Conservation (phyloP, 352 stramenopile species). For the Phytophthora cactorum region DNA sequence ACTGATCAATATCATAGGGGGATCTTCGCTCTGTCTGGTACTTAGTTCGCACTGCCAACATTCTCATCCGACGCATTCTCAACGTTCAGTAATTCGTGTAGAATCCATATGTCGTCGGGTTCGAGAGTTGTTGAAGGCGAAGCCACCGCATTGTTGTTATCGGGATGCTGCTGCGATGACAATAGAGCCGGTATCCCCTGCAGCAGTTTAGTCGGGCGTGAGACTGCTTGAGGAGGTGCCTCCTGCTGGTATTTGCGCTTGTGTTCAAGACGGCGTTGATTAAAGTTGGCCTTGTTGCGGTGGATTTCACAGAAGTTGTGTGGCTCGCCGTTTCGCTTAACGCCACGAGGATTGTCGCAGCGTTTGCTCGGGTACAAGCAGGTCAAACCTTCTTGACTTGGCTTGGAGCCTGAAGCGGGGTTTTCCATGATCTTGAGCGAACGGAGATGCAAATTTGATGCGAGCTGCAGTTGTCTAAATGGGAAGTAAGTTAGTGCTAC, state of each 20-base stretch:
- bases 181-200: background rate
- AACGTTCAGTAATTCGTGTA: conserved; percentile 16
- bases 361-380: conserved; percentile 44
- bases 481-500: background rate
- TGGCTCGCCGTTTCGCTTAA: conserved; percentile 51
- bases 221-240: background rate
- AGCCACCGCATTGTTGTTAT: background rate
- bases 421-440: conserved; percentile 4
- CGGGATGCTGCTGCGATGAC: background rate
- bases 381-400: background rate
- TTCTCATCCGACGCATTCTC: background rate
- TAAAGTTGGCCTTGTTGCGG: conserved; percentile 38
- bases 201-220: background rate
- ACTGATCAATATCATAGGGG: too few species aligned
- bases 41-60: background rate
- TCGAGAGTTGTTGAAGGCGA: conserved; percentile 8
- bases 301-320: conserved; percentile 26
- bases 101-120: conserved; percentile 19
- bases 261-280: conserved; percentile 22
- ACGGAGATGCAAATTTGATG: background rate
- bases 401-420: background rate
- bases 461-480: background rate
- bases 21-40: too few species aligned
- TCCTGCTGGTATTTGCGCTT: conserved; percentile 9
- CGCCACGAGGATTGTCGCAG: conserved; percentile 42